Evolutionary conservation across 352 stramenopile genomes (phyloP), one percentile per base, ranked within the genome.

Genomic region (Globisporangium abappressorium): DNA sequence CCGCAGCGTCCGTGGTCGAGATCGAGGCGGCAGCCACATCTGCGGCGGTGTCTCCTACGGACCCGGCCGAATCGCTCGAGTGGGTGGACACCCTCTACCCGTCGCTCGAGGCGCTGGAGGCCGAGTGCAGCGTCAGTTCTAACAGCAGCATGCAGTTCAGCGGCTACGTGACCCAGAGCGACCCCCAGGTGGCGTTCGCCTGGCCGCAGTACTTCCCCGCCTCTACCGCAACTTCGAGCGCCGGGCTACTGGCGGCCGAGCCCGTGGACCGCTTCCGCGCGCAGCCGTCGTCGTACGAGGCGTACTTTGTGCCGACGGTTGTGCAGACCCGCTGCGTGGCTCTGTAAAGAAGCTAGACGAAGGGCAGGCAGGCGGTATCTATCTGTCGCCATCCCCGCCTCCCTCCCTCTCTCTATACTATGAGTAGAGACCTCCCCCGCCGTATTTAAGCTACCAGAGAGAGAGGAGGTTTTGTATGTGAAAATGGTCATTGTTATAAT

Each of bases 51-150:
- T 57, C 53, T 11, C 20, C 56, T 7, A 33, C 53, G 5, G 56
- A 62, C 36, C 20, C 11, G 33, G 33, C 33, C 56, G 73, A 79
- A 49, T 74, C 57, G 33, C 71, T 80, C 47, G 71, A 84, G 33
- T 91, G 81, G 81, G 79, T 91, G 53, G 83, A 91, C 72, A 76
- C 75, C n/a, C 70, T 91, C 46, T 91, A 90, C 58, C 74, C 81
- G 43, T 84, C 83, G 59, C 71, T 91, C 41, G 78, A 89, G 28
- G 56, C 56, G 18, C 60, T 72, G 3, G 67, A 72, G 22, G 67
- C 67, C 3, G 67, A 72, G 58, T 70, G 65, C 49, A 70, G 47
- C 20, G 57, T 55, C 58, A 56, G 38, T 20, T 47, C 38, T 8
- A 47, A 43, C 24, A 47, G 6, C 41, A 56, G 8, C 43, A 3